phyloP scores from a whole-genome alignment of 257 asterid genomes.

The Voacanga thouarsii region DNA sequence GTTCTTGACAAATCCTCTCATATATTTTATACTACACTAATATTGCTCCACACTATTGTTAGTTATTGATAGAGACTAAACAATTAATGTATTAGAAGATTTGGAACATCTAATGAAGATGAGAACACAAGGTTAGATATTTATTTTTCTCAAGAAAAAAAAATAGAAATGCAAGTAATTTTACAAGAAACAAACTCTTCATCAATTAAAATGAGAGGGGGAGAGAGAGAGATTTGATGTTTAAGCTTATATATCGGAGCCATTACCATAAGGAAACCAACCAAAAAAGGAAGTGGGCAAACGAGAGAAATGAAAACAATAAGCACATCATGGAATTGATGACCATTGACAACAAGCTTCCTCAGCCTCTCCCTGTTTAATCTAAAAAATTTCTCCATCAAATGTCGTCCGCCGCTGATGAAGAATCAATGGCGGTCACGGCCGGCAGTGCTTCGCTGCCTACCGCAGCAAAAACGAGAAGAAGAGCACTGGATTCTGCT shows the following conservation, averaged over 20 bases:
- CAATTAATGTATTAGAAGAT: too few relatives aligned
- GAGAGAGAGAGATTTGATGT: conserved; percentile 7
- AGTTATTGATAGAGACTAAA: too few relatives aligned
- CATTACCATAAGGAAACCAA: conserved; percentile 23
- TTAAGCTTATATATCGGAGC: conserved; percentile 27
- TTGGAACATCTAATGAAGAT: too few relatives aligned
- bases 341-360: conserved; percentile 4
- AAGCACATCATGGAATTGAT: conserved; percentile 12
- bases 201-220: background rate
- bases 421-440: background rate
- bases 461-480: conserved; percentile 19
- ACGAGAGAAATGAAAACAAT: conserved; percentile 1
- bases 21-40: too few relatives aligned
- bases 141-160: background rate
- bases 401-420: conserved; percentile 3
- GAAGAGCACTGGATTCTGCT: conserved; percentile 17
- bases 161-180: background rate
- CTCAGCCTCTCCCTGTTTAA: background rate
- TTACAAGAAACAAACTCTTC: too few relatives aligned
- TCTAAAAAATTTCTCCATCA: background rate
- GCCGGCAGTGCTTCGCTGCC: conserved; percentile 9
- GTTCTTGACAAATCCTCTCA: too few relatives aligned
- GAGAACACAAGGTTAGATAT: too few relatives aligned
- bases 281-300: conserved; percentile 15
- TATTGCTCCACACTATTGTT: too few relatives aligned